phyloP scores from a whole-genome alignment of 495 filamentous ascomycete genomes.

The Tetracladium marchalianum region DNA sequence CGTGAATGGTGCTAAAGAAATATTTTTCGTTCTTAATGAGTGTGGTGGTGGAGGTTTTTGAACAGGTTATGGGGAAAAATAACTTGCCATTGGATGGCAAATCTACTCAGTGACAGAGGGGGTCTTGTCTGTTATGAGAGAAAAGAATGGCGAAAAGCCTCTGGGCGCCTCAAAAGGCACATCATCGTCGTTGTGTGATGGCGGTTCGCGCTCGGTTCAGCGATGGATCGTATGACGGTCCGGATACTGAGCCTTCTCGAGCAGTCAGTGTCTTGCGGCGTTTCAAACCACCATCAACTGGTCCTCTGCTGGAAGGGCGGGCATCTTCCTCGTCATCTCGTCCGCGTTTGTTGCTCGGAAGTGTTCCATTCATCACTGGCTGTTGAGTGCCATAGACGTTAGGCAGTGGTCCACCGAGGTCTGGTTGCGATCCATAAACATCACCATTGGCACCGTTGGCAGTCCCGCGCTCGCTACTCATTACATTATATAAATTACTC shows the following conservation, averaged over 20 bases:
- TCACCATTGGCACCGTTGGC: constrained; percentile 58
- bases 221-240: constrained; percentile 33
- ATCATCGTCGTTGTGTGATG: constrained; percentile 28
- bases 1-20: constrained; percentile 15
- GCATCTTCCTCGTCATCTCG: constrained; percentile 67
- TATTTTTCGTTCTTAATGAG: constrained; percentile 16
- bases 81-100: constrained; percentile 8
- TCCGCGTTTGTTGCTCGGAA: constrained; percentile 65
- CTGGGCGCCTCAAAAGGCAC: neutral
- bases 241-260: constrained; percentile 44
- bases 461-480: constrained; percentile 70
- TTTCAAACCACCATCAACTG: constrained; percentile 59
- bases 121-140: neutral
- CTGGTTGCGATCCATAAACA: constrained; percentile 55
- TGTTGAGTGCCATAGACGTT: constrained; percentile 46
- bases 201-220: constrained; percentile 35
- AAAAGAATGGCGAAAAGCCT: constrained; percentile 16
- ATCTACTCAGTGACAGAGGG: constrained; percentile 2
- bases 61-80: constrained; percentile 16
- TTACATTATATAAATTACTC: constrained; percentile 82
- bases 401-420: constrained; percentile 47
- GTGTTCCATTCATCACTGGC: constrained; percentile 56
- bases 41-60: constrained; percentile 13
- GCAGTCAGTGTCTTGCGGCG: constrained; percentile 62
- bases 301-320: constrained; percentile 55